Evolutionary conservation across 225 moss, liverwort and hornwort species (phyloP), one percentile per base, ranked within the genome.

Genomic region (Polytrichum commune): DNA sequence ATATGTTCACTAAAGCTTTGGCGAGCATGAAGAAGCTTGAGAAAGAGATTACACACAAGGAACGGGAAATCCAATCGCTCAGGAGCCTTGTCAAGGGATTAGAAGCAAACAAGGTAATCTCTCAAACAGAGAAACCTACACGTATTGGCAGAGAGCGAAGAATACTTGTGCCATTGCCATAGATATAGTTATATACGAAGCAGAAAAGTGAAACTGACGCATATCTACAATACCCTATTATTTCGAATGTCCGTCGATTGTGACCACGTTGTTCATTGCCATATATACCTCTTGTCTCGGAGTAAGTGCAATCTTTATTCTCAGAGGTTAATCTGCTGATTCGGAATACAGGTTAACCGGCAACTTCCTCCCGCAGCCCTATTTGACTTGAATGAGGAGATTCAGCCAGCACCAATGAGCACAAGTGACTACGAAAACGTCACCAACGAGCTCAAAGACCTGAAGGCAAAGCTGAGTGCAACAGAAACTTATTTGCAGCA

Each of bases 1-100:
- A 83, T 65, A 83, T 86, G 80, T 83, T 82, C 65, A 69, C 70
- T 20, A 83, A 80, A 64, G 86, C 86, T 19, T 60, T 86, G 53
- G 75, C 79, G 60, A 83, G 71, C 73, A 73, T 86, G 62, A 72
- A 83, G 75, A 68, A 70, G 61, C 83, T 80, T n/a, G 86, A 83
- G 78, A 83, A 78, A 67, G 86, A 86, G 73, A 80, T 86, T 27
- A 29, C 67, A 19, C 64, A 53, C 27, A 86, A 75, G 67, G 86
- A 86, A 67, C 18, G 64, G 33, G 80, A 80, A 61, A 80, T 78
- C 62, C 75, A 55, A 55, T 18, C 18, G 18, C 73, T 83, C 5
- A 77, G 65, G 53, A 73, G 30, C 9, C 73, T 60, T 54, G 69
- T 86, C 18, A 77, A 64, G 33, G 73, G 58, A 27, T 61, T 54